These are phyloP conservation scores for Pseudogymnoascus sp. DNA, from an alignment of 2,329 filamentous ascomycete species.

Conservation along the genomic window DNA sequence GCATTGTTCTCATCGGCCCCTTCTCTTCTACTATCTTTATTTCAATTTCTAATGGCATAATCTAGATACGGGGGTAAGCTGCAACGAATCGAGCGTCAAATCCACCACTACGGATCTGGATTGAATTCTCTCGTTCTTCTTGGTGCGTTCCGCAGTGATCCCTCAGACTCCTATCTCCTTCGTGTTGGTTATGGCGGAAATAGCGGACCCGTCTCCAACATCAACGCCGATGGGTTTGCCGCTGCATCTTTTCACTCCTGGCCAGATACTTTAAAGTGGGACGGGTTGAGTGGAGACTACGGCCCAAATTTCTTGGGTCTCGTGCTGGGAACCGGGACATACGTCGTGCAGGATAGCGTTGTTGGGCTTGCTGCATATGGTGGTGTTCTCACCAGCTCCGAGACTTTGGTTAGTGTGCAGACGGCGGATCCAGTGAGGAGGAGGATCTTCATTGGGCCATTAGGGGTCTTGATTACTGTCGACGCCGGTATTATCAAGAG, in stretches of 20 bases:
- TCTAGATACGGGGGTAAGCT: conserved; percentile 26
- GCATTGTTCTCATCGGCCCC: background rate
- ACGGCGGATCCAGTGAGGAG: conserved; percentile 41
- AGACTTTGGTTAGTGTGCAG: conserved; percentile 29
- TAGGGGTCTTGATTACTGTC: conserved; percentile 35
- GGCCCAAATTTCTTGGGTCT: conserved; percentile 47
- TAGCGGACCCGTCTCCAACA: conserved; percentile 46
- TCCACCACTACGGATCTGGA: conserved; percentile 54
- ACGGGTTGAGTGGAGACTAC: conserved; percentile 50
- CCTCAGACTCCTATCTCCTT: conserved; percentile 42
- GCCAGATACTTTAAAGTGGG: conserved; percentile 48
- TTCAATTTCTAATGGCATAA: background rate
- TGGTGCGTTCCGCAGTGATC: conserved; percentile 40
- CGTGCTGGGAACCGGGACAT: conserved; percentile 42
- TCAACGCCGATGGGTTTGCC: conserved; percentile 46
- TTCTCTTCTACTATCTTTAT: background rate
- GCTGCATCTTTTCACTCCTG: conserved; percentile 50
- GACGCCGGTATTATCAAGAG: conserved; percentile 38
- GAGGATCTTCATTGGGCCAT: conserved; percentile 40
- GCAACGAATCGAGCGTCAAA: conserved; percentile 38
- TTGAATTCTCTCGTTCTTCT: conserved; percentile 51
- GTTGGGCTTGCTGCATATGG: conserved; percentile 45
- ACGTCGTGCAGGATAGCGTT: conserved; percentile 38
- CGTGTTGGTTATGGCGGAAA: conserved; percentile 48
- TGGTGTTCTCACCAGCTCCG: conserved; percentile 31